Evolutionary conservation across 2,329 filamentous ascomycete genomes (phyloP).

Genomic region (Colletotrichum eremochloae): DNA sequence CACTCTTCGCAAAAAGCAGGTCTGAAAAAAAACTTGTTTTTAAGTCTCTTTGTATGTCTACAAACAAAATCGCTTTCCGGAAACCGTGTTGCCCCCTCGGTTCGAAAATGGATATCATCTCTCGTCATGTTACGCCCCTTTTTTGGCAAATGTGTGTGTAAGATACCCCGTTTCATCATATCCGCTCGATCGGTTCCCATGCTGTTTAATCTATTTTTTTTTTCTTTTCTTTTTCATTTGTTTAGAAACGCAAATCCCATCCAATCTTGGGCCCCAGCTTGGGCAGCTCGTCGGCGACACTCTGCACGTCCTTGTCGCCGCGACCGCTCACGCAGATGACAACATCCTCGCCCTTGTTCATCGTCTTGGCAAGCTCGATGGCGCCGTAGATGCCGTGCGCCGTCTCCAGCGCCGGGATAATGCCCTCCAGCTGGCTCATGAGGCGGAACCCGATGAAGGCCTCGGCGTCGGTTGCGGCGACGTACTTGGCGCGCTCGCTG

Average conservation of each 20-base stretch:
- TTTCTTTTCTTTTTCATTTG: neutral
- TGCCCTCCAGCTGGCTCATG: slow-evolving; percentile 90
- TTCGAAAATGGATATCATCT: slow-evolving; percentile 20
- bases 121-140: slow-evolving; percentile 13
- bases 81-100: neutral
- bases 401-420: slow-evolving; percentile 95
- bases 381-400: slow-evolving; percentile 93
- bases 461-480: slow-evolving; percentile 91
- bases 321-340: slow-evolving; percentile 94
- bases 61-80: slow-evolving; percentile 28
- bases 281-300: slow-evolving; percentile 93
- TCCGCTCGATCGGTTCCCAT: neutral
- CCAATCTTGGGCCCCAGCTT: slow-evolving; percentile 89
- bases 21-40: neutral
- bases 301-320: slow-evolving; percentile 99
- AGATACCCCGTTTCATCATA: slow-evolving; percentile 17
- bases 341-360: slow-evolving; percentile 88
- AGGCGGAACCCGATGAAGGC: slow-evolving; percentile 90
- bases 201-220: too few species aligned
- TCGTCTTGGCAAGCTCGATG: slow-evolving; percentile 90
- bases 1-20: too few species aligned
- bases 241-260: slow-evolving; percentile 75
- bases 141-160: neutral
- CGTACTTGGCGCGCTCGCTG: slow-evolving; percentile 84
- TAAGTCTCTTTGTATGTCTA: slow-evolving; percentile 1